Percentiles rank a stretch among this genome's conserved stretches.
Conservation (phyloP, 495 filamentous ascomycete genomes). For the Neurospora tetraspora region DNA sequence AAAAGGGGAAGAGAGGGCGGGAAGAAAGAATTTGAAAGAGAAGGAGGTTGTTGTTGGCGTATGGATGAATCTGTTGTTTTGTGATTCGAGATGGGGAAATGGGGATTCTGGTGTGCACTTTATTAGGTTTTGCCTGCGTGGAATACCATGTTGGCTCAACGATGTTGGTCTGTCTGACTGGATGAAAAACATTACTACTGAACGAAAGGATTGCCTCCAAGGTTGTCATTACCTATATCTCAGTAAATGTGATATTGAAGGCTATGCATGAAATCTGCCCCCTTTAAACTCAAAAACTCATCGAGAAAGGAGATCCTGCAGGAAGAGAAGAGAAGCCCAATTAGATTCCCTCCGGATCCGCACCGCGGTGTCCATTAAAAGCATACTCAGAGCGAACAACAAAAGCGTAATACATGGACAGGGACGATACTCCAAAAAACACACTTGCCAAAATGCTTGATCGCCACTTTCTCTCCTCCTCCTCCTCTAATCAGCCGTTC, state of each 20-base stretch:
- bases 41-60: too few species aligned
- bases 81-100: background rate
- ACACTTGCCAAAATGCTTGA: background rate
- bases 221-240: background rate
- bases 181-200: background rate
- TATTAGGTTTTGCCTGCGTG: background rate
- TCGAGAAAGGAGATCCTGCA: background rate
- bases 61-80: too few species aligned
- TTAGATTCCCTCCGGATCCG: background rate
- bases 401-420: background rate
- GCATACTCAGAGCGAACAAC: background rate
- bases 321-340: background rate
- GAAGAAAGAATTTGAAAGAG: too few species aligned
- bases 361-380: background rate
- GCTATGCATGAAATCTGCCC: background rate
- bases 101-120: too few species aligned
- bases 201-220: background rate
- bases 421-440: background rate
- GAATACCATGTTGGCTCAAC: background rate
- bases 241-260: background rate
- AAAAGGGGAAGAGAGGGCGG: too few species aligned
- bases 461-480: background rate
- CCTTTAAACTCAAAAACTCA: background rate
- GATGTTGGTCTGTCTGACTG: background rate
- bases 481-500: background rate